Evolutionary conservation across 257 asterid genomes (phyloP), one percentile per base, ranked within the genome.

Genomic region (Thymus quinquecostatus): DNA sequence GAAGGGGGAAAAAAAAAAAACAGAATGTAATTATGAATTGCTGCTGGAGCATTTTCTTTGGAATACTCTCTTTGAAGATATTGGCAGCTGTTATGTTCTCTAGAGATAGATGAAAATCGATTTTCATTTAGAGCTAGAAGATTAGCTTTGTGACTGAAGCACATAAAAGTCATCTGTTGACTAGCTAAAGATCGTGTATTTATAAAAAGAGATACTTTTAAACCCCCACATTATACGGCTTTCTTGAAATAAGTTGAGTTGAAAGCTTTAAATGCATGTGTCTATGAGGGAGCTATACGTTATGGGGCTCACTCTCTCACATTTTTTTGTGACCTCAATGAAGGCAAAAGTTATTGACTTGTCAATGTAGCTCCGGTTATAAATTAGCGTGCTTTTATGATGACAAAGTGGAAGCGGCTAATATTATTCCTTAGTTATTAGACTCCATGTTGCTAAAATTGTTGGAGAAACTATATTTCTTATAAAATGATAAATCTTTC

Each of bases 1-100:
- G 21, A 21, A 21, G 21, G 21, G 21, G 21, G n/a, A 3, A 36
- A 36, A 36, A 4, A 38, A 38, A 38, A 10, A 55, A 30, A 27
- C 50, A 40, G 34, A 47, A 49, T 29, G 50, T 57, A 5, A 54
- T 2, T 12, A 14, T 53, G 5, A 57, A 27, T 28, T 72, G 66
- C 58, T 73, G 60, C 51, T 64, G 72, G 74, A 59, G 58, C 79
- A 41, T 21, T 32, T 53, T 53, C 60, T 53, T 64, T 14, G 53
- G 34, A 48, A 40, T 60, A 50, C 43, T 40, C 40, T 36, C 40
- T 36, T 49, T 48, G 53, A 2, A 48, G 53, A 10, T 48, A 48
- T 45, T 29, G 34, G 40, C 30, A 8, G 55, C 44, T 1, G 41
- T 32, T 28, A 3, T 70, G 27, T 45, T 58, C n/a, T 51, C 64